These are phyloP conservation scores for Oryza longistaminata DNA, from an alignment of 176 grass and related monocot genomes.

Conservation along the genomic window DNA sequence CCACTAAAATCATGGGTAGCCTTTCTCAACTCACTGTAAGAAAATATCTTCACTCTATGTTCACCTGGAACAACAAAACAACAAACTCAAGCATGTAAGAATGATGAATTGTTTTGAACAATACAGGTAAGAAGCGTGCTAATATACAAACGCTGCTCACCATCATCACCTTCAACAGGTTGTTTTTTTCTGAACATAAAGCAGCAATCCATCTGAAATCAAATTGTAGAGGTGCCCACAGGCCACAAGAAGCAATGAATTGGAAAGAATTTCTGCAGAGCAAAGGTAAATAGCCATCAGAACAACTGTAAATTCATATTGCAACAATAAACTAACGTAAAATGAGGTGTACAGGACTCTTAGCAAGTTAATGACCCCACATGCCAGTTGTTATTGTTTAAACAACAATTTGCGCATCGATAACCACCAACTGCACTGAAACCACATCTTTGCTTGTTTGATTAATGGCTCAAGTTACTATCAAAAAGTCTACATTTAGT, in stretches of 20 bases:
- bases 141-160: conserved; percentile 20
- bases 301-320: background rate
- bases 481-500: background rate
- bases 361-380: background rate
- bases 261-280: conserved; percentile 32
- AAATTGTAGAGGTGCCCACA: background rate
- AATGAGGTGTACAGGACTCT: background rate
- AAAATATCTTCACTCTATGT: conserved; percentile 59
- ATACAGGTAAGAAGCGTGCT: background rate
- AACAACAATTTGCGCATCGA: background rate
- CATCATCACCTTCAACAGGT: conserved; percentile 34
- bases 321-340: conserved; percentile 8
- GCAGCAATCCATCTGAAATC: conserved; percentile 43
- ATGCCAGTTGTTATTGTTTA: background rate
- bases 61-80: conserved; percentile 45
- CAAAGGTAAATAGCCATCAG: conserved; percentile 5
- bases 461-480: background rate
- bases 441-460: background rate
- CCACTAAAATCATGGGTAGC: conserved; percentile 69
- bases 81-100: conserved; percentile 8
- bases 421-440: background rate
- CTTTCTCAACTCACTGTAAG: conserved; percentile 79
- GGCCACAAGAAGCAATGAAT: background rate
- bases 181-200: conserved; percentile 36
- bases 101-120: background rate